A percentile compares a stretch with the other conserved stretches of the same genome.
Conservation (phyloP, 2,329 filamentous ascomycete species). For the Penicillium sp. region DNA sequence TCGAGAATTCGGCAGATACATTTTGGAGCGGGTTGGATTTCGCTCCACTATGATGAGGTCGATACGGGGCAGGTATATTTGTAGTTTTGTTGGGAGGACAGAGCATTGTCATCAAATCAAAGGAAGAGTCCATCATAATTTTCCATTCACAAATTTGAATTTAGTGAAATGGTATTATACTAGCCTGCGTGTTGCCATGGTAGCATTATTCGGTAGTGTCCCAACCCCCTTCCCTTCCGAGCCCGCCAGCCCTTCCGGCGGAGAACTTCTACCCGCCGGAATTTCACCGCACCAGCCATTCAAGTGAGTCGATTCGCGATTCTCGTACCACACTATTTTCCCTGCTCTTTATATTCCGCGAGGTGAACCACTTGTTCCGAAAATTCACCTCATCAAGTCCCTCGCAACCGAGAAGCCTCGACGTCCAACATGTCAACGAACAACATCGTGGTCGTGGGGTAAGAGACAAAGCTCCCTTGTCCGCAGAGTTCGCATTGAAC, state of each 20-base stretch:
- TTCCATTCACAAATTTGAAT: neutral
- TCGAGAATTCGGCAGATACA: conserved; percentile 7
- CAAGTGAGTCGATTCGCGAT: neutral
- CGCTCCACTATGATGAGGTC: conserved; percentile 1
- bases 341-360: conserved; percentile 2
- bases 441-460: conserved; percentile 11
- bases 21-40: conserved; percentile 11
- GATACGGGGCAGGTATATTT: conserved; percentile 6
- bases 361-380: neutral
- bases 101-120: neutral
- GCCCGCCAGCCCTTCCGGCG: conserved; percentile 2
- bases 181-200: neutral
- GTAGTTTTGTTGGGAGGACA: neutral
- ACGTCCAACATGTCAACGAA: conserved; percentile 4
- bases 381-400: neutral
- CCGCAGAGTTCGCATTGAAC: neutral
- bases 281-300: neutral
- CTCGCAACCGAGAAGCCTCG: neutral
- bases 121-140: neutral
- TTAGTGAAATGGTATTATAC: neutral
- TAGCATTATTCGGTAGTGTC: neutral
- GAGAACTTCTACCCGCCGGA: conserved; percentile 8
- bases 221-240: neutral
- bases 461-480: neutral
- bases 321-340: neutral